Percentiles rank a stretch among this genome's conserved stretches.
These are phyloP conservation scores for Ascosphaera pollenicola DNA, from an alignment of 2,329 filamentous ascomycete species.

Conservation along the genomic window DNA sequence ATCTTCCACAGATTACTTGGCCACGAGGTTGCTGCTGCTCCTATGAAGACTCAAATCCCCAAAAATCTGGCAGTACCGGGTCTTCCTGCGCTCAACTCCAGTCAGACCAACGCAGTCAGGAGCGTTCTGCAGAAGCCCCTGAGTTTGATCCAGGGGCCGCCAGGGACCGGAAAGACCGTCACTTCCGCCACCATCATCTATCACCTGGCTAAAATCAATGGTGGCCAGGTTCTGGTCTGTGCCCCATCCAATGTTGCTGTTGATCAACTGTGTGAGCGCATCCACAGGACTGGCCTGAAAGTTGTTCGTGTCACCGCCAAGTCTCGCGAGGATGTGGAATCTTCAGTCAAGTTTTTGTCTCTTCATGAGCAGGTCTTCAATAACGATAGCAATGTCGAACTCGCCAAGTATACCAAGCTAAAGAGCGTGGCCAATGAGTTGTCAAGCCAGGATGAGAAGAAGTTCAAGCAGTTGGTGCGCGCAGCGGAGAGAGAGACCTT, in stretches of 20 bases:
- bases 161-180: constrained; percentile 94
- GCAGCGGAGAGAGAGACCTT: constrained; percentile 89
- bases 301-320: constrained; percentile 97
- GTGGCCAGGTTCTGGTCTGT: constrained; percentile 84
- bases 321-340: constrained; percentile 94
- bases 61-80: constrained; percentile 94
- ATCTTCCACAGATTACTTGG: constrained; percentile 95
- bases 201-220: constrained; percentile 86
- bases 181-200: constrained; percentile 98
- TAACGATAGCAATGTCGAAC: constrained; percentile 87
- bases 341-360: constrained; percentile 87
- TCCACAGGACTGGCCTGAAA: constrained; percentile 85
- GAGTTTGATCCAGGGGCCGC: constrained; percentile 89
- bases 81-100: constrained; percentile 81
- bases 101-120: constrained; percentile 91
- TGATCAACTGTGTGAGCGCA: constrained; percentile 91
- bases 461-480: constrained; percentile 87
- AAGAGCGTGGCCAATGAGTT: constrained; percentile 83
- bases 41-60: constrained; percentile 87
- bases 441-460: constrained; percentile 93
- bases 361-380: constrained; percentile 93
- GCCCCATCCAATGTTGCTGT: constrained; percentile 97
- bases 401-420: constrained; percentile 77
- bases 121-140: constrained; percentile 82
- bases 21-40: constrained; percentile 80